Conservation (phyloP, 2,329 filamentous ascomycete genomes). For the Polytolypa hystricis region DNA sequence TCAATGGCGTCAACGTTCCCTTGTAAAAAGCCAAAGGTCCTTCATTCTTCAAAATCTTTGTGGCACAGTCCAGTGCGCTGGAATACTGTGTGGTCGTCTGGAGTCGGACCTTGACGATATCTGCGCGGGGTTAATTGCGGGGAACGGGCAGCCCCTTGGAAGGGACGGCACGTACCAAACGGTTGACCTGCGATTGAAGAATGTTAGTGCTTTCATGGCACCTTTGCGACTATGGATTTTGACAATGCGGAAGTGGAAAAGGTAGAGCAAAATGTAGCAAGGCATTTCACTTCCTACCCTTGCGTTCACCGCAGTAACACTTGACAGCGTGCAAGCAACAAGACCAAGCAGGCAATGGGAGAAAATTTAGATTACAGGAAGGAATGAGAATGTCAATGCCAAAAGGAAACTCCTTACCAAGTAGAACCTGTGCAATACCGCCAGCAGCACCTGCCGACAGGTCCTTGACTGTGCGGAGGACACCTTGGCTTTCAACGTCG, state of each 20-base stretch:
- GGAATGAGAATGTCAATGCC: not conserved
- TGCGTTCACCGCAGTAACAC: too few species aligned
- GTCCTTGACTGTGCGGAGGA: conserved; percentile 66
- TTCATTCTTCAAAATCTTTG: conserved; percentile 76
- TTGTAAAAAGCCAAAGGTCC: conserved; percentile 94
- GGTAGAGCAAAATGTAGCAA: too few species aligned
- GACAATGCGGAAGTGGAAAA: too few species aligned
- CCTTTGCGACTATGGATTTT: too few species aligned
- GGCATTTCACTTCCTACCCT: too few species aligned
- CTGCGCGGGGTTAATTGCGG: conserved; percentile 29
- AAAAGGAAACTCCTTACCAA: conserved; percentile 54
- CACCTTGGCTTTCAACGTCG: conserved; percentile 27
- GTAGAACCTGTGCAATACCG: conserved; percentile 83
- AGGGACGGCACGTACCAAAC: conserved; percentile 42
- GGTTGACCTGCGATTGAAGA: conserved; percentile 52
- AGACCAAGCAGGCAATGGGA: too few species aligned
- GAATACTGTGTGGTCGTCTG: conserved; percentile 79
- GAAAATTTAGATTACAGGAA: not conserved
- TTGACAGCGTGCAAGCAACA: too few species aligned
- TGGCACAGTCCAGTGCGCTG: conserved; percentile 68
- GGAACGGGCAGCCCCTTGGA: conserved; percentile 9
- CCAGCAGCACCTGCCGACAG: conserved; percentile 82
- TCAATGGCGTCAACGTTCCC: conserved; percentile 83
- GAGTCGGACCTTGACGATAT: conserved; percentile 95
- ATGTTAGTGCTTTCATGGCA: too few species aligned